A percentile compares a stretch with the other conserved stretches of the same genome.
Conservation (phyloP, 2,329 filamentous ascomycete genomes). For the Ramularia collo-cygni region DNA sequence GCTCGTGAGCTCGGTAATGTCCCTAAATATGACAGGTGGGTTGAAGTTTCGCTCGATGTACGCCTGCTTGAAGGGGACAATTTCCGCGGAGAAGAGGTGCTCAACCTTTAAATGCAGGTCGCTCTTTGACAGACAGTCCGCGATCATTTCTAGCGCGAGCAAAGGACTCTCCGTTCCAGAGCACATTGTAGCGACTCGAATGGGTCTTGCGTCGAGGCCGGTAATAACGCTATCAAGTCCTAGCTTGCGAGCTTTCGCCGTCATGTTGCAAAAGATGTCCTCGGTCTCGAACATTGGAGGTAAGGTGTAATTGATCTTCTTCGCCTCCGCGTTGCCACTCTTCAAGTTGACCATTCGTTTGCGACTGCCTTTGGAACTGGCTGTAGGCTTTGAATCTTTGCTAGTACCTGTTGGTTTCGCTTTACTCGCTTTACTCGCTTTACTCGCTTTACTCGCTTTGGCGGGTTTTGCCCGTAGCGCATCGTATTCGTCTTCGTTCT, state of each 20-base stretch:
- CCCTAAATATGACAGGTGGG: conserved; percentile 37
- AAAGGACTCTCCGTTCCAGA: conserved; percentile 72
- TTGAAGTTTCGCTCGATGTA: conserved; percentile 43
- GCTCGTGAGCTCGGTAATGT: conserved; percentile 36
- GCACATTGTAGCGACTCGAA: conserved; percentile 64
- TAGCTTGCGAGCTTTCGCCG: conserved; percentile 31
- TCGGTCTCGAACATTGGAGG: conserved; percentile 43
- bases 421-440: no score
- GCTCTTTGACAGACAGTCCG: conserved; percentile 29
- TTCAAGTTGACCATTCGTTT: conserved; percentile 1
- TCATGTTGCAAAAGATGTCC: conserved; percentile 47
- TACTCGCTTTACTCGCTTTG: no score
- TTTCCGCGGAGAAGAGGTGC: conserved; percentile 42
- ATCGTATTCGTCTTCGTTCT: conserved; percentile 1
- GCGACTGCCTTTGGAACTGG: not conserved
- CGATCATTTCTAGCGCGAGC: conserved; percentile 55
- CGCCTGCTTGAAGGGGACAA: conserved; percentile 40
- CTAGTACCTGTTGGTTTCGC: not conserved
- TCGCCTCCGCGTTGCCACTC: conserved; percentile 4
- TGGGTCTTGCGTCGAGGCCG: conserved; percentile 29
- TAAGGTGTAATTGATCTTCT: conserved; percentile 27
- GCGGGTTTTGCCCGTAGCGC: not conserved
- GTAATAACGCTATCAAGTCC: conserved; percentile 32
- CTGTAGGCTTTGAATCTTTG: not conserved
- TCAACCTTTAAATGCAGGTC: conserved; percentile 22